These are phyloP conservation scores for Vitis amurensis DNA, from an alignment of 164 flowering plant species.

Conservation along the genomic window DNA sequence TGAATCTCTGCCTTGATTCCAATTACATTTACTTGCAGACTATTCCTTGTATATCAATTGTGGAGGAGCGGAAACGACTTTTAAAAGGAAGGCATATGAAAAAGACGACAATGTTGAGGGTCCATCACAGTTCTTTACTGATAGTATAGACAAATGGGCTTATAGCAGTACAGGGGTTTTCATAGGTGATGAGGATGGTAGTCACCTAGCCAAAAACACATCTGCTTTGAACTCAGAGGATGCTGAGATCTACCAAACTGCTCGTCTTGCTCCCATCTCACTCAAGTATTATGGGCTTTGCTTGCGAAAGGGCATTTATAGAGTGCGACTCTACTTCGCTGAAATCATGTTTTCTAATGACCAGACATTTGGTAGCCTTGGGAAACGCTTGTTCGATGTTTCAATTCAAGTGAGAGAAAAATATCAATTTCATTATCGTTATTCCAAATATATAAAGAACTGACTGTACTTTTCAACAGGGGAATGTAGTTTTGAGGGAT, in stretches of 20 bases:
- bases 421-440: neutral
- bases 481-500: slow-evolving; percentile 31
- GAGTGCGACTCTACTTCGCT: slow-evolving; percentile 77
- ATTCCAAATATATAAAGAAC: neutral
- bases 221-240: slow-evolving; percentile 21
- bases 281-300: slow-evolving; percentile 85
- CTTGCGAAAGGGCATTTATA: slow-evolving; percentile 62
- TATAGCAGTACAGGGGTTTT: no score
- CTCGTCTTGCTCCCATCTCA: slow-evolving; percentile 71
- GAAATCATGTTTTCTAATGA: slow-evolving; percentile 67
- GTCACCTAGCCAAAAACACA: slow-evolving; percentile 24
- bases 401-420: slow-evolving; percentile 61
- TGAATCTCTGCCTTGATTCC: neutral
- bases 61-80: slow-evolving; percentile 44
- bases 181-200: slow-evolving; percentile 7
- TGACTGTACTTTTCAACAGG: slow-evolving; percentile 10
- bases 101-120: slow-evolving; percentile 23
- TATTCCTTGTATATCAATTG: slow-evolving; percentile 69
- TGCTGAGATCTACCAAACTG: slow-evolving; percentile 40
- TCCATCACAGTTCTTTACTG: no score
- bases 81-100: slow-evolving; percentile 16
- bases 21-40: slow-evolving; percentile 31
- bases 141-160: no score
- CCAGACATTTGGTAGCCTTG: slow-evolving; percentile 46
- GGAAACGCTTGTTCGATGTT: slow-evolving; percentile 76